Percentiles rank a stretch among this genome's conserved stretches.
These are phyloP conservation scores for Emmonsia crescens DNA, from an alignment of 2,329 filamentous ascomycete genomes.

Conservation along the genomic window DNA sequence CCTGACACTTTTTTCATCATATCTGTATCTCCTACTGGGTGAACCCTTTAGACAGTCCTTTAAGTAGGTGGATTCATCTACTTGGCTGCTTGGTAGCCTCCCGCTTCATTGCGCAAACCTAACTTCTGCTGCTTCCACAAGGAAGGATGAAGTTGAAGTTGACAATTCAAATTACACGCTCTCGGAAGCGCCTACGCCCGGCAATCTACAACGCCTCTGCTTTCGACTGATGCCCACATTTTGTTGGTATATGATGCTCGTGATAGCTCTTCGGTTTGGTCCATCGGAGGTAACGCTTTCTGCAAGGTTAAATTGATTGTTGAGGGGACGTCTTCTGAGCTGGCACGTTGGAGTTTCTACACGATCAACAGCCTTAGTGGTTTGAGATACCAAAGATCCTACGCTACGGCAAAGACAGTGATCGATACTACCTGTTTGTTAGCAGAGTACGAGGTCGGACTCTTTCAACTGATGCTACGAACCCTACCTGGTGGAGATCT, in stretches of 20 bases:
- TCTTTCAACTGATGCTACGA: too few species aligned
- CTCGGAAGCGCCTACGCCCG: not conserved
- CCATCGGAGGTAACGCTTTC: not conserved
- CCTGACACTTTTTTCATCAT: too few species aligned
- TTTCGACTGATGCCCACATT: not conserved
- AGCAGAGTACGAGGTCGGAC: too few species aligned
- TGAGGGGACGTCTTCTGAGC: not conserved
- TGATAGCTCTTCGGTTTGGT: not conserved
- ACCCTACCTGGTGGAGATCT: too few species aligned
- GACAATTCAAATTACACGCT: not conserved
- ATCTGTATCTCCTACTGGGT: too few species aligned
- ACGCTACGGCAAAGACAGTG: too few species aligned
- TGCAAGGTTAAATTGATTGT: not conserved
- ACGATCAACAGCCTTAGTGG: not conserved
- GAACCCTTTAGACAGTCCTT: too few species aligned
- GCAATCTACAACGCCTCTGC: not conserved
- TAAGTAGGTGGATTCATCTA: not conserved
- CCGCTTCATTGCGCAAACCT: not conserved
- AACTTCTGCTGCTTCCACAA: not conserved
- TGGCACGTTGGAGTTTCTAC: not conserved
- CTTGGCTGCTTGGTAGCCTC: not conserved
- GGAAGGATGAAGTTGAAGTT: not conserved
- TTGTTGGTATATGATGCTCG: not conserved
- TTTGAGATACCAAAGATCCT: not conserved
- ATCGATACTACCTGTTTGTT: too few species aligned